Conservation (phyloP, 106 monocot species). For the Narthecium ossifragum region DNA sequence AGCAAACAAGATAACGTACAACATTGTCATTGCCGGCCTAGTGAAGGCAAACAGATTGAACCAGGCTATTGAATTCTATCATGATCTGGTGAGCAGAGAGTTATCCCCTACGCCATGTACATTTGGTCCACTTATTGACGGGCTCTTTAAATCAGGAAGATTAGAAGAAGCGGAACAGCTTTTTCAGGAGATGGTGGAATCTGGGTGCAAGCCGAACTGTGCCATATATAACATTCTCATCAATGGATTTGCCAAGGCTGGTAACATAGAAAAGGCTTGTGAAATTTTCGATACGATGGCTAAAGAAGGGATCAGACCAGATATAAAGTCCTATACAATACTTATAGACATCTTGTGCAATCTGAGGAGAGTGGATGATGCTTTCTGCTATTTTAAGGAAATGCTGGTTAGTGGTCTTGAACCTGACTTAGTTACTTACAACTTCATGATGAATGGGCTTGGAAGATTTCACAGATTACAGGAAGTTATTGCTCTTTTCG, state of each 20-base stretch:
- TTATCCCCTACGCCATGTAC: slow-evolving; percentile 78
- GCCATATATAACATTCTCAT: slow-evolving; percentile 92
- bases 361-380: slow-evolving; percentile 42
- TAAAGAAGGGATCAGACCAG: slow-evolving; percentile 61
- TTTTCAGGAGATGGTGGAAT: slow-evolving; percentile 74
- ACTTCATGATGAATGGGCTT: slow-evolving; percentile 72
- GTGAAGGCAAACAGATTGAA: slow-evolving; percentile 49
- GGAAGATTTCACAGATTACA: slow-evolving; percentile 53
- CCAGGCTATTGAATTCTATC: slow-evolving; percentile 77
- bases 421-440: slow-evolving; percentile 83
- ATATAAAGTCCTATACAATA: slow-evolving; percentile 82
- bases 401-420: slow-evolving; percentile 37
- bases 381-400: slow-evolving; percentile 62
- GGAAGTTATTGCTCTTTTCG: slow-evolving; percentile 55
- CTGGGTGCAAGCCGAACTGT: slow-evolving; percentile 74
- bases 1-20: slow-evolving; percentile 56
- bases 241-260: slow-evolving; percentile 68
- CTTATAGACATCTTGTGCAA: slow-evolving; percentile 51
- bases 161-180: slow-evolving; percentile 51
- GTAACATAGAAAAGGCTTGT: slow-evolving; percentile 46
- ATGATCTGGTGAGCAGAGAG: slow-evolving; percentile 68
- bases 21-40: slow-evolving; percentile 80
- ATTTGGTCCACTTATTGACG: slow-evolving; percentile 88
- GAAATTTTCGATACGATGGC: slow-evolving; percentile 62
- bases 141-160: slow-evolving; percentile 58